phyloP scores from a whole-genome alignment of 148 eudicot species.

The Diospyros lotus region DNA sequence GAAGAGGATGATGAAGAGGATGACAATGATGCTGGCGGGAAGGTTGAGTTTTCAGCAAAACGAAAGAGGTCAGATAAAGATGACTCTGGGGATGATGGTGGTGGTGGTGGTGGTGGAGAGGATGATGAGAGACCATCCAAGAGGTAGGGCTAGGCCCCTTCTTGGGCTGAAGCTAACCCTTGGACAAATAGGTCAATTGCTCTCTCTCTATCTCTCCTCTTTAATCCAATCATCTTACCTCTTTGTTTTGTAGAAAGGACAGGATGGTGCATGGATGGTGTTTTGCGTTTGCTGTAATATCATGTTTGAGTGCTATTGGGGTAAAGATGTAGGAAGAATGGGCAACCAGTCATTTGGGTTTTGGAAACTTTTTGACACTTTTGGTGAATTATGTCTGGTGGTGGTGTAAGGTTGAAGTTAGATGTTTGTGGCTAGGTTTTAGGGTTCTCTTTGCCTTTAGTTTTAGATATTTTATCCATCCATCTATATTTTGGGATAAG shows the following conservation, averaged over 20 bases:
- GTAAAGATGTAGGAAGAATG: background rate
- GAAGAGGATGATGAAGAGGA: slow-evolving; percentile 50
- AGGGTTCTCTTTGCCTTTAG: background rate
- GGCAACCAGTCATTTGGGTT: background rate
- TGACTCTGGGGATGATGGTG: slow-evolving; percentile 46
- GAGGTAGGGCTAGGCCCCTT: slow-evolving; percentile 34
- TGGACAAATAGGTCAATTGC: slow-evolving; percentile 18
- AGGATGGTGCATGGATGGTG: slow-evolving; percentile 7
- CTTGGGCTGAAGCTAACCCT: slow-evolving; percentile 9
- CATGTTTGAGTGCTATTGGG: slow-evolving; percentile 1
- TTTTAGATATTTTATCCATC: no score
- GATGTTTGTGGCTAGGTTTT: background rate
- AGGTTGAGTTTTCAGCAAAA: slow-evolving; percentile 59
- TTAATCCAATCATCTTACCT: slow-evolving; percentile 7
- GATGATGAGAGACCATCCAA: slow-evolving; percentile 83
- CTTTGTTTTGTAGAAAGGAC: background rate
- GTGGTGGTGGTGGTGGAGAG: slow-evolving; percentile 34
- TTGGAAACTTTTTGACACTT: background rate
- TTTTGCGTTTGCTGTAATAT: slow-evolving; percentile 11
- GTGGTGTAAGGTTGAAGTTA: background rate
- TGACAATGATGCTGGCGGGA: slow-evolving; percentile 37
- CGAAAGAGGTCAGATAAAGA: slow-evolving; percentile 67
- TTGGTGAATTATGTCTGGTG: background rate
- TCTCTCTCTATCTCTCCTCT: slow-evolving; percentile 12
- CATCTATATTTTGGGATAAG: no score